Percentiles rank a stretch among this genome's conserved stretches.
These are phyloP conservation scores for Cicer cuneatum DNA, from an alignment of 306 rosid species.

Conservation along the genomic window DNA sequence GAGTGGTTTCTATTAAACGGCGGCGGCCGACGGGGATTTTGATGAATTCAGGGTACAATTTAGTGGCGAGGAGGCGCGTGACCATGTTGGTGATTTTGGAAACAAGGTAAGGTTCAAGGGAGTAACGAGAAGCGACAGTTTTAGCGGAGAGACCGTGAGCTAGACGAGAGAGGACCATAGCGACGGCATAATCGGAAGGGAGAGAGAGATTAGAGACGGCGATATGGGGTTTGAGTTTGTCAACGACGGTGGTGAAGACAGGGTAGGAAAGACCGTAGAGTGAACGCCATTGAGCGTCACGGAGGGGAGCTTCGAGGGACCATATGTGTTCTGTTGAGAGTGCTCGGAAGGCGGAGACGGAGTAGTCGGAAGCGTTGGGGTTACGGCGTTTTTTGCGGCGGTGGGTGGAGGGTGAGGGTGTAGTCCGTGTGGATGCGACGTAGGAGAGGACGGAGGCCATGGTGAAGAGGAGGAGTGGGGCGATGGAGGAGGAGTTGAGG, in stretches of 20 bases:
- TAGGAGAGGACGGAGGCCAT: constrained; percentile 91
- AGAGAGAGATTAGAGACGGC: constrained; percentile 85
- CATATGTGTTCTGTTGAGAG: constrained; percentile 93
- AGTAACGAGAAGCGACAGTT: constrained; percentile 73
- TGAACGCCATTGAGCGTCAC: constrained; percentile 93
- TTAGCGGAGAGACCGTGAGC: constrained; percentile 80
- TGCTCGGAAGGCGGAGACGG: constrained; percentile 90
- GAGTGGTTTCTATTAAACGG: constrained; percentile 73
- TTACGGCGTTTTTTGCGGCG: constrained; percentile 28
- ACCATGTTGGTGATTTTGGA: constrained; percentile 97
- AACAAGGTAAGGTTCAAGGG: constrained; percentile 91
- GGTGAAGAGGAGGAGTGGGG: constrained; percentile 95
- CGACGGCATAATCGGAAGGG: constrained; percentile 87
- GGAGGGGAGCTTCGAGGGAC: constrained; percentile 92
- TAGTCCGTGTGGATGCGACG: constrained; percentile 68
- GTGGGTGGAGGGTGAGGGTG: constrained; percentile 28
- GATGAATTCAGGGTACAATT: constrained; percentile 83
- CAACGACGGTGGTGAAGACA: constrained; percentile 86
- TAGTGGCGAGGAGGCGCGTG: constrained; percentile 90
- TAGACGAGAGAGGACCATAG: constrained; percentile 94
- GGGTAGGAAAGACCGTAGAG: constrained; percentile 90
- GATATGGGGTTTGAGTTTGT: constrained; percentile 88
- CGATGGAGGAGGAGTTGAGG: constrained; percentile 81
- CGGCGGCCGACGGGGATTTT: constrained; percentile 83
- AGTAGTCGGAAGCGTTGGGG: constrained; percentile 57